Base-by-base conservation (phyloP, 2,329 filamentous ascomycete genomes). In the Fusarium falciforme region DNA sequence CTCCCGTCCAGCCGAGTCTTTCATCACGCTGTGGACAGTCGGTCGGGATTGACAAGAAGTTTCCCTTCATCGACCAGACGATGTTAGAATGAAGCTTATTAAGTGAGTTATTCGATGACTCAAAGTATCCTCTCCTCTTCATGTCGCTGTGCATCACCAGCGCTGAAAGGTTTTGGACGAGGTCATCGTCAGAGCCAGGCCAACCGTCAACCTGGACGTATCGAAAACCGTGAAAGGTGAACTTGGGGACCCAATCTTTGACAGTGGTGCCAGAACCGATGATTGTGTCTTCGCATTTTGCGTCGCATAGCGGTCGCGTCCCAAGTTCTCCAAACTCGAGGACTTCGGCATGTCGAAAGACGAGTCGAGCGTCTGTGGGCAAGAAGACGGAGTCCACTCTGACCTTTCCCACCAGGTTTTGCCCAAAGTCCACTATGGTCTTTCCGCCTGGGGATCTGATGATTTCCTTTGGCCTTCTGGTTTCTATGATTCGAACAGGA, bases 211-310 rank as follows among this genome's bases (percentile, higher is more conserved):
- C 72, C 68, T 88, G 82, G 7, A 85, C 83, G 68, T 87, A 89
- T 9, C 87, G 83, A 68, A 89, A 89, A 0, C 87, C 87, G 73
- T 89, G 87, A 66, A 86, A 89, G 0, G 87, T 88, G 72, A 88
- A 87, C 0, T 80, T 77, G 0, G 87, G 86, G 8, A 82, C 73
- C 83, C 83, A 88, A 6, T 25, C 17, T 4, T 25, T 20, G 0
- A 49, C 16, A 0, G 27, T 20, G 1, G 29, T 5, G 0, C 54
- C 61, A 4, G 25, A n/a, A 4, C 55, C 35, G 9, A 27, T 61
- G 5, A 70, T 35, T 1, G 3, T 31, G 3, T 73, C 71, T 2
- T 6, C 36, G 0, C 35, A 42, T 5, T 35, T 47, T 2, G 69
- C 67, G 7, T 52, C 10, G 2, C 62, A 29, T 2, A 73, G 22